These are phyloP conservation scores for Tylopilus rubrobrunneus DNA, from an alignment of 768 basidiomycete genomes.

Conservation along the genomic window DNA sequence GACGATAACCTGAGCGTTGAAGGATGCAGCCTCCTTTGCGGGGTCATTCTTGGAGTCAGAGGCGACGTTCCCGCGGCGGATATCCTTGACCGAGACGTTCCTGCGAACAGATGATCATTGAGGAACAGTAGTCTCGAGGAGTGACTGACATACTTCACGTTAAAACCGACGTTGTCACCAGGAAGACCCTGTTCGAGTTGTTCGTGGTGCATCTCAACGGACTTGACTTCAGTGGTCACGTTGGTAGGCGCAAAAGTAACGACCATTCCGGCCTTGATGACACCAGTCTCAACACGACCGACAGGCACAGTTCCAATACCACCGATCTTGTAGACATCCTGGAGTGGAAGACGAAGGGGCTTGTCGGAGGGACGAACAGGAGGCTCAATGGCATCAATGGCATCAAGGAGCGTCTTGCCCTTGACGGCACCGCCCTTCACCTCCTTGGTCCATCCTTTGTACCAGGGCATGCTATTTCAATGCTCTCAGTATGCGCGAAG, in stretches of 20 bases:
- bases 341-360: slow-evolving; percentile 99
- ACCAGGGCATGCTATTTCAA: slow-evolving; percentile 88
- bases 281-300: slow-evolving; percentile 99
- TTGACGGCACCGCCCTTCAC: slow-evolving; percentile 88
- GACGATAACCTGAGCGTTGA: slow-evolving; percentile 99
- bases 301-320: slow-evolving; percentile 99
- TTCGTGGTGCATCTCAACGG: slow-evolving; percentile 99
- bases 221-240: slow-evolving; percentile 99
- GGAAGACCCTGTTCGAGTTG: slow-evolving; percentile 92
- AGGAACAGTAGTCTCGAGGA: not conserved
- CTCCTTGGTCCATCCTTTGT: slow-evolving; percentile 99
- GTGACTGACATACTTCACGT: slow-evolving; percentile 73
- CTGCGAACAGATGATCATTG: slow-evolving; percentile 34
- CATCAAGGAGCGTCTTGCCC: slow-evolving; percentile 99
- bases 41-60: slow-evolving; percentile 99
- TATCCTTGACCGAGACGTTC: slow-evolving; percentile 99
- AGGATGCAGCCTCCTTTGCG: slow-evolving; percentile 97
- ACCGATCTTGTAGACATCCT: slow-evolving; percentile 99
- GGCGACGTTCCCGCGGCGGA: slow-evolving; percentile 98
- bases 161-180: slow-evolving; percentile 99
- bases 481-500: slow-evolving; percentile 14
- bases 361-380: slow-evolving; percentile 96
- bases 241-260: slow-evolving; percentile 95
- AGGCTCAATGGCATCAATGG: slow-evolving; percentile 99
- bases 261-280: slow-evolving; percentile 99